Base-by-base conservation (phyloP, 2,329 filamentous ascomycete species). In the Trichoderma polysporum region DNA sequence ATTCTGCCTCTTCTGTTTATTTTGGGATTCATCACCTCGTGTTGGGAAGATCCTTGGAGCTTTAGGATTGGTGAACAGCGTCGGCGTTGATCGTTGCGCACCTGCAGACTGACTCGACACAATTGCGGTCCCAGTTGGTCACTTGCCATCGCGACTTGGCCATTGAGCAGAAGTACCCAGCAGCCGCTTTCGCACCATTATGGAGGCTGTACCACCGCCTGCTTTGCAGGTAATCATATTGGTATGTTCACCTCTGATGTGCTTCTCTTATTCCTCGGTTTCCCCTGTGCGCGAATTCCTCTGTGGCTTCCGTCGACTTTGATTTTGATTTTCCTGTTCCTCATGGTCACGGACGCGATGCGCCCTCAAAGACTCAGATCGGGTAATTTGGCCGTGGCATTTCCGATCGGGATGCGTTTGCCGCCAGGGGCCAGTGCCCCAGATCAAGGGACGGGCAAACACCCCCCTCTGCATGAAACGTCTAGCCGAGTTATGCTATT, bases 181-280 rank as follows among this genome's bases (percentile, higher is more conserved):
- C 49, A 31, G 49, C 31, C 19, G 15, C 39, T n/a, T 22, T 59
- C 25, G 25, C 41, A 47, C 31, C 39, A 68, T 68, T 74, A 67
- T 61, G 73, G 72, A 71, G 54, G 70, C 73, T 52, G 67, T 72
- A 53, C 67, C 70, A 59, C 70, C 76, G 66, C 84, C 87, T 76
- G 86, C 87, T 47, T 80, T 93, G 79, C 90, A 93, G 79, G 88
- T 93, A 54, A 91, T 92, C 79, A 83, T 93, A 68, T 78, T 93
- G 82, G 90, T 93, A 81, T 82, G 89, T 85, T 62, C 9, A 45
- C 9, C 12, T n/a, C 4, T 6, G 47, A 17, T 52, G 33, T 35
- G 3, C 10, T 17, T 31, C 12, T 29, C 22, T 8, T 37, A 17
- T 54, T 45, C n/a, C 27, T 8, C 27, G 10, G 13, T 27, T 62